Conservation (phyloP, 805 yeast genomes). For the Hanseniaspora lindneri region DNA sequence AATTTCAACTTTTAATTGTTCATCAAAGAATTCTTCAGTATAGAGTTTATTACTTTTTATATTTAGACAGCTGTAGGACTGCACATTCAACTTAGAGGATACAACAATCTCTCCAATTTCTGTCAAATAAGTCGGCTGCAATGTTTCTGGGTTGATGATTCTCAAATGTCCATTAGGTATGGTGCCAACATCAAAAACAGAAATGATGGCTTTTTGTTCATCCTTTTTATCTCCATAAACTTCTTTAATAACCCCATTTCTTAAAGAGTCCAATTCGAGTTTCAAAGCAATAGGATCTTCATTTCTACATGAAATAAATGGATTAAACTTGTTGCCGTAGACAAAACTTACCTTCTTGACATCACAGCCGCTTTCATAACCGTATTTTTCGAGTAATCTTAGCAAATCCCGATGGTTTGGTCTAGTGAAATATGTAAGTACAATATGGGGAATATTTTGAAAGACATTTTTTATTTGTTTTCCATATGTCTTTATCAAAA, state of each 20-base stretch:
- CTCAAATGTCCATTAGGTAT: conserved; percentile 90
- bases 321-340: conserved; percentile 68
- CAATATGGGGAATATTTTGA: conserved; percentile 59
- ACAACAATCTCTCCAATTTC: conserved; percentile 98
- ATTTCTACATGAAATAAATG: conserved; percentile 64
- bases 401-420: conserved; percentile 53
- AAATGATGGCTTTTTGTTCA: background rate
- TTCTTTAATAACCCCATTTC: conserved; percentile 77
- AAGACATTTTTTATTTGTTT: conserved; percentile 20
- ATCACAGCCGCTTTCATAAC: conserved; percentile 47
- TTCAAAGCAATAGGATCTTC: conserved; percentile 82
- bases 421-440: conserved; percentile 68
- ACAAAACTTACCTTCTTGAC: conserved; percentile 63
- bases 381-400: conserved; percentile 47
- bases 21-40: conserved; percentile 39
- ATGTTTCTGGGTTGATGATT: conserved; percentile 89
- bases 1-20: conserved; percentile 54
- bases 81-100: conserved; percentile 70
- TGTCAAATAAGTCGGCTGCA: conserved; percentile 65
- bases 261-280: conserved; percentile 73
- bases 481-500: conserved; percentile 54
- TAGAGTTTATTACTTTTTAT: conserved; percentile 28
- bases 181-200: conserved; percentile 82
- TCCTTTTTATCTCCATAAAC: conserved; percentile 47
- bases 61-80: conserved; percentile 38